A percentile compares a stretch with the other conserved stretches of the same genome.
Conservation (phyloP, 1,139 yeast species). For the Debaryomycetaceae sp. region DNA sequence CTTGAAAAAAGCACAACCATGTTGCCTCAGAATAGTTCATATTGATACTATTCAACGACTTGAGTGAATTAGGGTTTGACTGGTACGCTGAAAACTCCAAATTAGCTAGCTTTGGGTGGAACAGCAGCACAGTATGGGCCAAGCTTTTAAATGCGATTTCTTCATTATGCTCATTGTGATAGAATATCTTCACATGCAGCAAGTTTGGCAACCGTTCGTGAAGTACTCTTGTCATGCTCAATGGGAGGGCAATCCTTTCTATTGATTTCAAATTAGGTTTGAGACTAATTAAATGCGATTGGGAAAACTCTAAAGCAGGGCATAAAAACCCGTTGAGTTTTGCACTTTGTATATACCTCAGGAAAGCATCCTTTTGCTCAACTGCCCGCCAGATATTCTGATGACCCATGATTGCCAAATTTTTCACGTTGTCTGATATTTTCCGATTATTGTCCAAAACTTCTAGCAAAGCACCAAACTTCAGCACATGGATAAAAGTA, state of each 20-base stretch:
- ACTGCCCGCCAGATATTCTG: background rate
- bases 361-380: background rate
- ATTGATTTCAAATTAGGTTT: background rate
- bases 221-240: background rate
- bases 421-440: conserved; percentile 10
- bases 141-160: conserved; percentile 2
- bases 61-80: conserved; percentile 2
- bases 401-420: background rate
- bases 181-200: conserved; percentile 5
- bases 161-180: conserved; percentile 2
- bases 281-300: too few relatives aligned
- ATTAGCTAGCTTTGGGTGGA: background rate
- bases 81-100: conserved; percentile 3
- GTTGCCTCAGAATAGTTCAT: conserved; percentile 4
- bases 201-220: conserved; percentile 5
- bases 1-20: conserved; percentile 16
- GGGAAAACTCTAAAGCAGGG: background rate
- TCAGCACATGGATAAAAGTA: conserved; percentile 12
- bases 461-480: conserved; percentile 9
- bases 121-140: conserved; percentile 1
- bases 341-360: background rate
- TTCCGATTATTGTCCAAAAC: conserved; percentile 10
- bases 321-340: background rate
- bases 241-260: background rate
- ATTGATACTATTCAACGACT: conserved; percentile 1